Conservation (phyloP, 1,284 basidiomycete genomes). For the Sporisorium exsertum region DNA sequence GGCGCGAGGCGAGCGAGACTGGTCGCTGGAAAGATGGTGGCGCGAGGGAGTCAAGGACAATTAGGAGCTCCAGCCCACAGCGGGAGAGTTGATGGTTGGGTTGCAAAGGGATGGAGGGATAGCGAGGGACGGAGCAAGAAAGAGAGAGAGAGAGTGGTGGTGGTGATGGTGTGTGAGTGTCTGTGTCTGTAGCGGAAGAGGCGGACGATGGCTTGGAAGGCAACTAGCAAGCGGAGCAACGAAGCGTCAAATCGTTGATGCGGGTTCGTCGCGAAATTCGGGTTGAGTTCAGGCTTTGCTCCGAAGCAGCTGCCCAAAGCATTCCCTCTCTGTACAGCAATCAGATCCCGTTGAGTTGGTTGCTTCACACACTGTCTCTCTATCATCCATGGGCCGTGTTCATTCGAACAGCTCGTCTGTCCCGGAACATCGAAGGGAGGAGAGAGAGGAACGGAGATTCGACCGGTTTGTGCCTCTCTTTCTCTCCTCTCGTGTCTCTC, state of each 20-base stretch:
- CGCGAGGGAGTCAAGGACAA: background rate
- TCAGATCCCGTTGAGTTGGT: no score
- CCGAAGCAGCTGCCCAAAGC: no score
- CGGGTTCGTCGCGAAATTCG: background rate
- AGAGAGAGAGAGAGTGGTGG: background rate
- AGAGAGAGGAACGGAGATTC: no score
- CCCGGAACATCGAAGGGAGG: no score
- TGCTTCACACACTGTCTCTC: no score
- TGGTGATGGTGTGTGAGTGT: background rate
- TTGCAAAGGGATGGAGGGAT: background rate
- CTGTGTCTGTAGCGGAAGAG: background rate
- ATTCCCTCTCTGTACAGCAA: background rate
- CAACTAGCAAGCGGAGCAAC: background rate
- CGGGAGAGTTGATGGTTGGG: background rate
- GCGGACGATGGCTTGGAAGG: background rate
- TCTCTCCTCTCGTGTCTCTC: background rate
- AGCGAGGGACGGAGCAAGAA: background rate
- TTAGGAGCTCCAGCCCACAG: background rate
- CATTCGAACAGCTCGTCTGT: no score
- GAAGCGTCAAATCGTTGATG: background rate
- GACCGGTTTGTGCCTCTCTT: background rate
- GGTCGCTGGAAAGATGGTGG: background rate
- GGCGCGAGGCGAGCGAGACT: background rate
- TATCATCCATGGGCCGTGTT: no score
- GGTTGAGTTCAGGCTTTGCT: background rate